Conservation (phyloP, 1,139 yeast species). For the Citeromyces hawaiiensis region DNA sequence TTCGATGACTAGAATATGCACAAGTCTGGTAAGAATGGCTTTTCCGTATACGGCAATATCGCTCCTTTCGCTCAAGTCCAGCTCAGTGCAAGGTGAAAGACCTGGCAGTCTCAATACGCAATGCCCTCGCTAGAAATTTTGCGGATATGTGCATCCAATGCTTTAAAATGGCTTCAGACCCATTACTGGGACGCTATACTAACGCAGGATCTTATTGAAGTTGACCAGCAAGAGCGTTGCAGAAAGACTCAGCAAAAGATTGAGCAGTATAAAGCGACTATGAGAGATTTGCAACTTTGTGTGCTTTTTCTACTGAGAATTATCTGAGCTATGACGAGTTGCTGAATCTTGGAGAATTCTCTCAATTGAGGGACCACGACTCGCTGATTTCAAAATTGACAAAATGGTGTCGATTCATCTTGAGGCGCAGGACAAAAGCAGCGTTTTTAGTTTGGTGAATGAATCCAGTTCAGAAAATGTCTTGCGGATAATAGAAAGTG, state of each 20-base stretch:
- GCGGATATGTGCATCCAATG: constrained; percentile 41
- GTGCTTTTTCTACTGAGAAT: not conserved
- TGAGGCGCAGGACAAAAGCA: not conserved
- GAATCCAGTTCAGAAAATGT: not conserved
- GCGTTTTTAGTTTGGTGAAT: not conserved
- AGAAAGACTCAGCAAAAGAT: constrained; percentile 16
- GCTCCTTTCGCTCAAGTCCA: too few relatives aligned
- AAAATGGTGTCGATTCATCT: not conserved
- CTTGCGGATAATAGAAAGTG: not conserved
- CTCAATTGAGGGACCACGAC: not conserved
- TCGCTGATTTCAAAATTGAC: not conserved
- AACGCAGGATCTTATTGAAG: constrained; percentile 15
- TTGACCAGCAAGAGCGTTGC: constrained; percentile 15
- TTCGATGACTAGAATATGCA: too few relatives aligned
- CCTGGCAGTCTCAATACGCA: too few relatives aligned
- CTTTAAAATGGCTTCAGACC: constrained; percentile 62
- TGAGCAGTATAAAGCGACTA: constrained; percentile 11
- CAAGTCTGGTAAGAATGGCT: too few relatives aligned
- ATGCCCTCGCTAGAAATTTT: constrained; percentile 63
- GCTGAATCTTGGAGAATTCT: too few relatives aligned
- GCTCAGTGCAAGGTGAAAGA: too few relatives aligned
- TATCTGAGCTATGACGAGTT: too few relatives aligned
- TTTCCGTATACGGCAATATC: too few relatives aligned
- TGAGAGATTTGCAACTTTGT: constrained; percentile 11
- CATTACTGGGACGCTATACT: constrained; percentile 55